Base-by-base conservation (phyloP, 306 rosid species). In the Arachis hypogaea region DNA sequence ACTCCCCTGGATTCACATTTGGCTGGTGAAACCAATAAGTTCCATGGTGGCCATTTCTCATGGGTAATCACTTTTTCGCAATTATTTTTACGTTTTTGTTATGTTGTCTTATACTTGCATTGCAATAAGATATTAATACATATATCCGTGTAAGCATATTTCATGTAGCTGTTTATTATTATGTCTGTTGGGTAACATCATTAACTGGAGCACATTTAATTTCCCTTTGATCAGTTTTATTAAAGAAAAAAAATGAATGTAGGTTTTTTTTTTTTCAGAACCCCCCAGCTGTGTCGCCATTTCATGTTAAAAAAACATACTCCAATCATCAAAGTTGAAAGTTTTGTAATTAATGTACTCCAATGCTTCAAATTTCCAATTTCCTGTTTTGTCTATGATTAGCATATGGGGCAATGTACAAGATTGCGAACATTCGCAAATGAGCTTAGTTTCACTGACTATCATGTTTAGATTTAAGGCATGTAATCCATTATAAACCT, bases 1-100 rank as follows among this genome's bases (percentile, higher is more conserved):
- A 89, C 89, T 58, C 97, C 93, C 76, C 80, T 93, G 68, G 97
- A 93, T 83, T 93, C 98, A 5, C 93, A 93, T 86, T 87, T 87
- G 88, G 97, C 97, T 67, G 96, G 97, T 51, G 4, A 85, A 9
- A 83, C 55, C 82, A 93, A 93, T 52, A 90, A 70, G 77, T 90
- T 93, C 61, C 98, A 87, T 55, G 93, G 97, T 47, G 98, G 97
- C 60, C 98, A 93, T 68, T 90, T 93, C 80, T 93, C 98, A 54
- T 93, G 97, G 98, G 98, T 93, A 89, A 80, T 79, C 72, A 59
- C 59, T 64, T 70, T 59, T 8, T 2, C 22, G 9, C 22, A 9
- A 18, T 82, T 59, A 11, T 59, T 69, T 58, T 65, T 76, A 69
- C 16, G 9, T 33, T 33, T 33, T 50, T 69, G 55, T 49, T 49